Percentiles rank a stretch among this genome's conserved stretches.
phyloP scores from a whole-genome alignment of 805 yeast genomes.

The Metschnikowia baotianmanensis region DNA sequence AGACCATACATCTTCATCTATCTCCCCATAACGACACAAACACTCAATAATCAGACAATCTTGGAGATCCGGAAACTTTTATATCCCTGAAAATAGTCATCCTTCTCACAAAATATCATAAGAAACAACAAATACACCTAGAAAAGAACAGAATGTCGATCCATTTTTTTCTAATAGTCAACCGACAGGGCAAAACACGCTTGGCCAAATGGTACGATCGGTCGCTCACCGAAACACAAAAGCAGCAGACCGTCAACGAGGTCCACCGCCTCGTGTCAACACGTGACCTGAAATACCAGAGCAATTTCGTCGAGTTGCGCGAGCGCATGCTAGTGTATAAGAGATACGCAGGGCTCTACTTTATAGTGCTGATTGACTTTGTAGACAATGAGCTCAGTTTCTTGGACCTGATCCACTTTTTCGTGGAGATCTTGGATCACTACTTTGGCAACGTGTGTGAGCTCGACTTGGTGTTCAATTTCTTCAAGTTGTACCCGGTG shows the following conservation, averaged over 20 bases:
- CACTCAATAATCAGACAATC: too few species aligned
- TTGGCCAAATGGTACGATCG: slow-evolving; percentile 71
- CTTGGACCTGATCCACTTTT: slow-evolving; percentile 78
- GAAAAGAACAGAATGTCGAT: slow-evolving; percentile 51
- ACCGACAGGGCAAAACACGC: slow-evolving; percentile 91
- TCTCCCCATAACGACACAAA: too few species aligned
- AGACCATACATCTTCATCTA: too few species aligned
- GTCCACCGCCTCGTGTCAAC: slow-evolving; percentile 78
- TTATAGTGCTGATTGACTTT: slow-evolving; percentile 79
- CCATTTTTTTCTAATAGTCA: slow-evolving; percentile 77
- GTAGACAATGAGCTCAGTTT: slow-evolving; percentile 79
- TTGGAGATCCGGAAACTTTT: too few species aligned
- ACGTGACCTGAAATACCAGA: slow-evolving; percentile 80
- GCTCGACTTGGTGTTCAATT: slow-evolving; percentile 88
- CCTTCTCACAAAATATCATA: neutral
- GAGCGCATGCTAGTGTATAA: slow-evolving; percentile 72
- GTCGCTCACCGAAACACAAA: slow-evolving; percentile 28
- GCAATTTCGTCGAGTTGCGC: slow-evolving; percentile 69
- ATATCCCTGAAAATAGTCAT: neutral
- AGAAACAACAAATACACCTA: neutral
- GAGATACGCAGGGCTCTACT: slow-evolving; percentile 88
- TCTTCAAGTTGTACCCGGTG: slow-evolving; percentile 76
- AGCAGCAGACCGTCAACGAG: slow-evolving; percentile 47
- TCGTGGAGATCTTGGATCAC: slow-evolving; percentile 84
- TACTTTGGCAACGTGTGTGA: slow-evolving; percentile 92